Base-by-base conservation (phyloP, 1,284 basidiomycete species). In the Omphalotus olearius region DNA sequence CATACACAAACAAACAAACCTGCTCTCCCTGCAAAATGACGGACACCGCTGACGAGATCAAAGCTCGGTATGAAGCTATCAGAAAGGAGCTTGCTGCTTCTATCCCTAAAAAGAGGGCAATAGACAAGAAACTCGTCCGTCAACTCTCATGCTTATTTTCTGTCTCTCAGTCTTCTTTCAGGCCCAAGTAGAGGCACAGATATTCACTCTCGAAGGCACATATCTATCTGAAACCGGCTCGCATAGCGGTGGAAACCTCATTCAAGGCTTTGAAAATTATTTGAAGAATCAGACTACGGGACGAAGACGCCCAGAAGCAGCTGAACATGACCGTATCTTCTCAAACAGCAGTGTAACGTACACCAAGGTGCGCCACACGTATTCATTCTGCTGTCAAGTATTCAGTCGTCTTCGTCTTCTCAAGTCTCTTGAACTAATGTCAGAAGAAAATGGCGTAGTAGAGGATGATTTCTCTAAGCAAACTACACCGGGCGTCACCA, bases 261-360 rank as follows among this genome's bases (percentile, higher is more conserved):
- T 91, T 40, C 84, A 85, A 59, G 88, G 88, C 6, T 91, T 91
- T 59, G 88, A 91, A 47, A 81, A 83, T 38, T 91, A 91, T 61
- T 76, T 91, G 54, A 91, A 91, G 68, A 88, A 85, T 51, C 83
- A 82, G 55, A 77, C 77, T 4, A 73, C 76, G 6, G 80, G 74
- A 6, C 70, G 85, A 57, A 75, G 83, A 64, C 85, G 84, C 62
- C 80, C 83, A 58, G 88, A 91, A 57, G 75, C 88, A 49, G 78
- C 75, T 52, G 88, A 90, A 47, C 69, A 75, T n/a, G 88, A 91
- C 61, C 75, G 89, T 41, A 71, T 90, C 56, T 91, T 91, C 69
- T 89, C 88, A 1, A 83, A 75, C 52, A 90, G 88, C 66, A 90
- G 88, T 58, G 61, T 78, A 33, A 88, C 88, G 2, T 82, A 78